phyloP scores from a whole-genome alignment of 2,329 filamentous ascomycete genomes.

The Clonostachys solani region DNA sequence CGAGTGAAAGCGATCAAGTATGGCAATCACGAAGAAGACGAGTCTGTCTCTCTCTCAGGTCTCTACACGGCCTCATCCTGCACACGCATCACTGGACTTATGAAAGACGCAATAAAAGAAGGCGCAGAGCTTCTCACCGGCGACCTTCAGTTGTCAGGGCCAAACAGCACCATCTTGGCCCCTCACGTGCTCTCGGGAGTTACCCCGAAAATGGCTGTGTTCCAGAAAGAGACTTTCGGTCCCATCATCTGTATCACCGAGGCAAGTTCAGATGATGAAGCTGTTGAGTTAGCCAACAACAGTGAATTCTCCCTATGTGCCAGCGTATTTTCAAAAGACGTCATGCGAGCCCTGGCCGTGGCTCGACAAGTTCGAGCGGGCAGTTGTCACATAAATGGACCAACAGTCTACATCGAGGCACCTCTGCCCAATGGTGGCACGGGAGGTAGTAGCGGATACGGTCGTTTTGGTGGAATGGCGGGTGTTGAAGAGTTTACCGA shows the following conservation, averaged over 20 bases:
- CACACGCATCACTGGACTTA: slow-evolving; percentile 23
- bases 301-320: slow-evolving; percentile 64
- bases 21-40: neutral
- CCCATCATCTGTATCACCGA: slow-evolving; percentile 58
- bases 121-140: slow-evolving; percentile 56
- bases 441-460: slow-evolving; percentile 35
- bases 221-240: slow-evolving; percentile 62
- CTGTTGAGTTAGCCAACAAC: slow-evolving; percentile 61
- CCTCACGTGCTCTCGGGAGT: slow-evolving; percentile 59
- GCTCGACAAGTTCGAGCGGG: slow-evolving; percentile 53
- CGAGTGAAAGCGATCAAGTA: neutral
- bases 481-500: slow-evolving; percentile 28
- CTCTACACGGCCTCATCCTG: slow-evolving; percentile 12
- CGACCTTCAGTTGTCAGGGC: slow-evolving; percentile 22
- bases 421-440: slow-evolving; percentile 35
- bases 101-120: slow-evolving; percentile 49
- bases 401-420: slow-evolving; percentile 36
- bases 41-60: neutral
- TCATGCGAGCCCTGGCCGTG: slow-evolving; percentile 46
- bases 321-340: slow-evolving; percentile 60
- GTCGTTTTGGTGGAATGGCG: slow-evolving; percentile 29
- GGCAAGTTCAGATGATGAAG: slow-evolving; percentile 58
- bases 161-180: slow-evolving; percentile 40
- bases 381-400: slow-evolving; percentile 36
- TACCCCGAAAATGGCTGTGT: slow-evolving; percentile 62